Evolutionary conservation across 164 flowering plant species (phyloP).

Genomic region (Piper betle): DNA sequence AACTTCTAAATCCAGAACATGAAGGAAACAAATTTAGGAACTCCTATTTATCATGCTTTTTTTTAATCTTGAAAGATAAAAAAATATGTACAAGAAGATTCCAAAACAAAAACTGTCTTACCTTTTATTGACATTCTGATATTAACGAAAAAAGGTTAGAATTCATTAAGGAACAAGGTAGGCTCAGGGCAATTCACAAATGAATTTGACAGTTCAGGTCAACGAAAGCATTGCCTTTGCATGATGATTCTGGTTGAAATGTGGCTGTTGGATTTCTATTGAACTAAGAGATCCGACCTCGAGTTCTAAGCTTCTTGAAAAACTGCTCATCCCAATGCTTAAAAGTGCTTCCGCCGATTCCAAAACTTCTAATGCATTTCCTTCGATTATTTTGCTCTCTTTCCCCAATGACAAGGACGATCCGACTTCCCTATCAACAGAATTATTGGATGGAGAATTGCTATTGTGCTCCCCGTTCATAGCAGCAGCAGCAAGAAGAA

Average conservation of each 20-base stretch:
- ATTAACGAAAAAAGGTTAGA: too few species aligned
- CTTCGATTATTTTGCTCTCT: slow-evolving; percentile 9
- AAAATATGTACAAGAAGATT: too few species aligned
- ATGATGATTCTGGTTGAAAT: slow-evolving; percentile 5
- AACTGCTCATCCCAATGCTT: slow-evolving; percentile 20
- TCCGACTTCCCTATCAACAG: neutral
- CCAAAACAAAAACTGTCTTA: too few species aligned
- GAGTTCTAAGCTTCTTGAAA: slow-evolving; percentile 11
- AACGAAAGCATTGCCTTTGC: too few species aligned
- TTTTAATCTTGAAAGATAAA: too few species aligned
- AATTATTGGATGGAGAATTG: neutral
- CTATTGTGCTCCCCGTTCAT: slow-evolving; percentile 26
- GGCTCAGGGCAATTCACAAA: too few species aligned
- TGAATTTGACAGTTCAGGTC: too few species aligned
- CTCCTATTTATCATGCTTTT: too few species aligned
- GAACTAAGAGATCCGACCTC: slow-evolving; percentile 1
- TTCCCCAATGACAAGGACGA: neutral
- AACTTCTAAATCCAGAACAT: too few species aligned
- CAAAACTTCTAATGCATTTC: slow-evolving; percentile 16
- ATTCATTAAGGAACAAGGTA: too few species aligned
- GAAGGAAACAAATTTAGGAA: too few species aligned
- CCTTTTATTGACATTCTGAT: too few species aligned
- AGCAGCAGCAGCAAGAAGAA: slow-evolving; percentile 48
- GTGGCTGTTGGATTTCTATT: neutral
- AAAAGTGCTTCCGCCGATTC: slow-evolving; percentile 21